phyloP scores from a whole-genome alignment of 2,329 filamentous ascomycete species.

The Trichoderma semiorbis region DNA sequence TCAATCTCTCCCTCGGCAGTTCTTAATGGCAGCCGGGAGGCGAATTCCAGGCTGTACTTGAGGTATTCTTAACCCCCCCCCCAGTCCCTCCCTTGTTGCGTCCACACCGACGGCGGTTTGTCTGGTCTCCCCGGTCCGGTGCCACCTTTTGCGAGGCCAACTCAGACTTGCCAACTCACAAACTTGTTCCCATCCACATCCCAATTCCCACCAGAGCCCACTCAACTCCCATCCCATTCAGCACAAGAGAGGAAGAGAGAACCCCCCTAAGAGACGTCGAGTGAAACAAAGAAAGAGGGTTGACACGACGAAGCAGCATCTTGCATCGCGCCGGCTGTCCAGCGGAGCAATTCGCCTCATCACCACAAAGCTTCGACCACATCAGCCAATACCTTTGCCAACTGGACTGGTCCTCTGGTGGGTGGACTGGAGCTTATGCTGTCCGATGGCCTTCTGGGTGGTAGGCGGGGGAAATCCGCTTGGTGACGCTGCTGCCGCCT shows the following conservation, averaged over 20 bases:
- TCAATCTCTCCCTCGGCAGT: not conserved
- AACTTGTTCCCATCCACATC: not conserved
- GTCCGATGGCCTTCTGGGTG: conserved; percentile 41
- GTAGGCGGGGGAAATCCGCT: conserved; percentile 32
- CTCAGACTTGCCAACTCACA: conserved; percentile 9
- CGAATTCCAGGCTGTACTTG: conserved; percentile 6
- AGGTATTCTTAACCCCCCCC: not conserved
- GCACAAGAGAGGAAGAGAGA: not conserved
- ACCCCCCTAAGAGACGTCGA: not conserved
- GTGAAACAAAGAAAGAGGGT: not conserved
- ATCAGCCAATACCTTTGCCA: conserved; percentile 1
- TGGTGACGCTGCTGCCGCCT: conserved; percentile 23
- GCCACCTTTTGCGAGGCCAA: not conserved
- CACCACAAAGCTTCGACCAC: not conserved
- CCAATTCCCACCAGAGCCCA: not conserved
- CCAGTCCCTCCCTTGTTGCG: not conserved
- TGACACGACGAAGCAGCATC: conserved; percentile 13
- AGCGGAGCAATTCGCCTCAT: conserved; percentile 5
- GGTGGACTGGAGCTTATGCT: conserved; percentile 28
- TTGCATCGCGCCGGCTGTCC: conserved; percentile 12
- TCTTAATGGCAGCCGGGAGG: conserved; percentile 10
- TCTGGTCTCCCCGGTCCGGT: not conserved
- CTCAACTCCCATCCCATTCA: not conserved
- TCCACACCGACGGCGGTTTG: conserved; percentile 10
- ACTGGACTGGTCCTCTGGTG: not conserved